These are phyloP conservation scores for Ilyonectria mors-panacis DNA, from an alignment of 2,329 filamentous ascomycete species.

Conservation along the genomic window DNA sequence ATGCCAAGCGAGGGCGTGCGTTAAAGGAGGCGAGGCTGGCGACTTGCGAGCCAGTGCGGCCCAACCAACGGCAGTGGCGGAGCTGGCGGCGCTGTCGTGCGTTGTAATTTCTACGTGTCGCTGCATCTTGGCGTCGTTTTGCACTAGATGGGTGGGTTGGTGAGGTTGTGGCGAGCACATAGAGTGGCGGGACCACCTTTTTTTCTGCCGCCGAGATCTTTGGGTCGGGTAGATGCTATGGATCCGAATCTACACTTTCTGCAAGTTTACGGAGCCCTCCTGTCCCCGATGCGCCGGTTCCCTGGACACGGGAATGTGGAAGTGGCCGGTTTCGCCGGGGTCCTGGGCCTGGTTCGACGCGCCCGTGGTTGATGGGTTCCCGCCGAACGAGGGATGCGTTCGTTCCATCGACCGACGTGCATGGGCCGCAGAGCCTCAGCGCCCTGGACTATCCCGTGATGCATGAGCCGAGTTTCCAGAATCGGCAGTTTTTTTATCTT, in stretches of 20 bases:
- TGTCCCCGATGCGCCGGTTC: neutral
- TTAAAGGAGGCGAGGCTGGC: slow-evolving; percentile 33
- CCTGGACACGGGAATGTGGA: slow-evolving; percentile 5
- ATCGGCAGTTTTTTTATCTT: slow-evolving; percentile 39
- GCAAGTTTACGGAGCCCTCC: slow-evolving; percentile 20
- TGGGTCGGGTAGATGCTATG: slow-evolving; percentile 29
- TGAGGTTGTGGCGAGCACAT: neutral
- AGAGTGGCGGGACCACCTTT: slow-evolving; percentile 7
- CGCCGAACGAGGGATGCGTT: slow-evolving; percentile 33
- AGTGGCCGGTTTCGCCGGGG: neutral
- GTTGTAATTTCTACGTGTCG: neutral
- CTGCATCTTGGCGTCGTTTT: neutral
- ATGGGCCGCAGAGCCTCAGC: slow-evolving; percentile 37
- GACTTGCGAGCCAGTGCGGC: slow-evolving; percentile 30
- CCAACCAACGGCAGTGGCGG: slow-evolving; percentile 18
- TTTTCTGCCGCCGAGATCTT: slow-evolving; percentile 9
- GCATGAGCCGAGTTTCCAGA: slow-evolving; percentile 35
- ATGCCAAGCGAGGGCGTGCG: slow-evolving; percentile 44
- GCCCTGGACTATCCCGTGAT: slow-evolving; percentile 30
- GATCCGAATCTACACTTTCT: slow-evolving; percentile 23
- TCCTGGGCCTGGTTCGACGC: no score
- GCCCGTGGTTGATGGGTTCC: slow-evolving; percentile 7
- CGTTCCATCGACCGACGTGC: slow-evolving; percentile 36
- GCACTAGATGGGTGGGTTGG: neutral
- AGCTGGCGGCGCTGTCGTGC: no score